Evolutionary conservation across 306 rosid genomes (phyloP), one percentile per base, ranked within the genome.

Genomic region (Morella rubra): DNA sequence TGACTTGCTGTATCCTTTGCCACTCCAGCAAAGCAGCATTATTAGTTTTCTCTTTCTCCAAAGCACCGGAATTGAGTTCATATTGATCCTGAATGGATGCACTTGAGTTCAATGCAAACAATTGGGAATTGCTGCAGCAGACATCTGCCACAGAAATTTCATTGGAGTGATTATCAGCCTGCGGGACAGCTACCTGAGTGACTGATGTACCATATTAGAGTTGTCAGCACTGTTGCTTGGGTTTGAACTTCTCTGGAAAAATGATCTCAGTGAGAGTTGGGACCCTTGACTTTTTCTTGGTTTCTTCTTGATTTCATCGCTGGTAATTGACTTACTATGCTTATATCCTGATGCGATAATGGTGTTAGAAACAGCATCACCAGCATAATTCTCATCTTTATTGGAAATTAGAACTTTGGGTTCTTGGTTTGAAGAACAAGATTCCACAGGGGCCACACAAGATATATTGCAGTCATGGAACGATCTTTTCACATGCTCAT

Each of bases 1-100:
- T 92, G 80, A 89, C 76, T 75, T 89, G 85, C 72, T 89, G 96
- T 84, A 95, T 89, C 87, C 99, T 83, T 84, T 85, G 93, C 98
- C 99, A 92, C 86, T 95, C 97, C 71, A 84, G 16, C 73, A 91
- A 68, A 54, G 93, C 98, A 73, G 73, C 73, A 78, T 74, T 32
- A 32, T 32, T 87, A 71, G 85, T 84, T 70, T 84, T 90, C 70
- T 88, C 93, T 71, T 87, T 85, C 82, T 78, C 85, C 37, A 71
- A 71, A 75, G 88, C 49, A 73, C 72, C 69, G 56, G 71, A 82
- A 76, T 65, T 73, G 22, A 67, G 68, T 62, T 81, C 88, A 69
- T 80, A 82, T 59, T 70, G 82, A 84, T 77, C 85, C 81, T 52
- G 83, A 83, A 69, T 72, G 55, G 80, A 62, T 8, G 70, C 79